Conservation (phyloP, 2,329 filamentous ascomycete genomes). For the Helminthosporium solani region DNA sequence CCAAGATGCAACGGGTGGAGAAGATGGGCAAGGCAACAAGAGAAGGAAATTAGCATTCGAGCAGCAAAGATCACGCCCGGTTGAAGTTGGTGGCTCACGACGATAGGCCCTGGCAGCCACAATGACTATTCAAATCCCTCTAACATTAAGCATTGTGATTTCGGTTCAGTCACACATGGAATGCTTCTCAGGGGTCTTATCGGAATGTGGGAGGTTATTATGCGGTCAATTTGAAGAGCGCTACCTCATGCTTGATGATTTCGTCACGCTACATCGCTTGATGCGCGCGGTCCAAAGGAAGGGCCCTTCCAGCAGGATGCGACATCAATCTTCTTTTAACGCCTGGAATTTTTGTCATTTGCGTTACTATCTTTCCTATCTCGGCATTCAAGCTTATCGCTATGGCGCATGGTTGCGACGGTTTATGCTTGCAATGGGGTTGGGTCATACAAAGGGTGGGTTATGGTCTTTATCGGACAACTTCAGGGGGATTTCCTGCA, state of each 20-base stretch:
- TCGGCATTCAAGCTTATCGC: slow-evolving; percentile 5
- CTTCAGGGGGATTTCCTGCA: neutral
- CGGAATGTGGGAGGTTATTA: too few relatives aligned
- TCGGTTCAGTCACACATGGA: too few relatives aligned
- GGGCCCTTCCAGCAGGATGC: too few relatives aligned
- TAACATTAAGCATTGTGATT: neutral
- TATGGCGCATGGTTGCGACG: slow-evolving; percentile 1
- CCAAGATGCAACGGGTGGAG: slow-evolving; percentile 70
- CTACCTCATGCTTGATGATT: too few relatives aligned
- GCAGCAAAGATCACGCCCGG: slow-evolving; percentile 34
- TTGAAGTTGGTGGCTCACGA: slow-evolving; percentile 39
- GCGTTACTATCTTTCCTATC: neutral
- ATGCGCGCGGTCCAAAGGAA: too few relatives aligned
- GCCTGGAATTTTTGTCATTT: neutral
- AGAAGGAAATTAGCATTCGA: slow-evolving; percentile 39
- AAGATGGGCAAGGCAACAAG: slow-evolving; percentile 50
- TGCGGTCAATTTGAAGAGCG: too few relatives aligned
- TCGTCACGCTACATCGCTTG: too few relatives aligned
- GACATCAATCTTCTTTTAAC: neutral
- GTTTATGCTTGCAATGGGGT: slow-evolving; percentile 1
- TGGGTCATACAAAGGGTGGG: neutral
- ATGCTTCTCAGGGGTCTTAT: too few relatives aligned
- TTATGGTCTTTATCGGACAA: neutral
- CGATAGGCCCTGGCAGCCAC: slow-evolving; percentile 21
- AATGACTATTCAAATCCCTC: neutral